Base-by-base conservation (phyloP, 257 asterid genomes). In the Solanum dulcamara region DNA sequence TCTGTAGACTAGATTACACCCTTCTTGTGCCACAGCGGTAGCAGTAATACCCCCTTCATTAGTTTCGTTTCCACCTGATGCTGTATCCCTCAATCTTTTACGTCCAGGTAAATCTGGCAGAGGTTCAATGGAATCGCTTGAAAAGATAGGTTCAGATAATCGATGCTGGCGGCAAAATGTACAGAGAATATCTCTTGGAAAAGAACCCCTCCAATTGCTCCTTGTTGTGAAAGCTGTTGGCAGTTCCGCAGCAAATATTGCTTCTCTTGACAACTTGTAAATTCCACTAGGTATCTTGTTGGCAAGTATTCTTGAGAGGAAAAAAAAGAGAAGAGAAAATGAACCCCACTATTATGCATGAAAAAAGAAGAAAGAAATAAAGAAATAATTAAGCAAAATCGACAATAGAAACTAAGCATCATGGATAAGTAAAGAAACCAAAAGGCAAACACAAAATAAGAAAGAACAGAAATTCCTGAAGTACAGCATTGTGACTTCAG, bases 121-220 rank as follows among this genome's bases (percentile, higher is more conserved):
- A 53, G 89, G 84, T 71, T 89, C 93, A 46, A 48, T 53, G 62
- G 85, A 72, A 81, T 40, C 85, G 64, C 89, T 90, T 86, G 85
- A 89, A 75, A 96, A 89, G 80, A 89, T 88, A 66, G 99, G 99
- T 90, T 95, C 99, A 46, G 95, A 87, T 86, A 95, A 88, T 86
- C 88, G 92, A 87, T 92, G 94, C 88, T 89, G 93, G 51, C 98
- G 98, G 87, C 98, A 95, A 81, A 96, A 93, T 84, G 97, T 88
- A 84, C 88, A 88, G 11, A 96, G 96, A 66, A 93, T 87, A 75
- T 96, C 98, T 90, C 93, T 95, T 3, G 98, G 99, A 37, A 90
- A 86, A 80, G 94, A 86, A 74, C 98, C 98, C 92, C 93, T 93
- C 98, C 99, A 96, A 74, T 90, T 93, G 92, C 85, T 88, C 89